These are phyloP conservation scores for Scleromitrula shiraiana DNA, from an alignment of 2,329 filamentous ascomycete species.

Conservation along the genomic window DNA sequence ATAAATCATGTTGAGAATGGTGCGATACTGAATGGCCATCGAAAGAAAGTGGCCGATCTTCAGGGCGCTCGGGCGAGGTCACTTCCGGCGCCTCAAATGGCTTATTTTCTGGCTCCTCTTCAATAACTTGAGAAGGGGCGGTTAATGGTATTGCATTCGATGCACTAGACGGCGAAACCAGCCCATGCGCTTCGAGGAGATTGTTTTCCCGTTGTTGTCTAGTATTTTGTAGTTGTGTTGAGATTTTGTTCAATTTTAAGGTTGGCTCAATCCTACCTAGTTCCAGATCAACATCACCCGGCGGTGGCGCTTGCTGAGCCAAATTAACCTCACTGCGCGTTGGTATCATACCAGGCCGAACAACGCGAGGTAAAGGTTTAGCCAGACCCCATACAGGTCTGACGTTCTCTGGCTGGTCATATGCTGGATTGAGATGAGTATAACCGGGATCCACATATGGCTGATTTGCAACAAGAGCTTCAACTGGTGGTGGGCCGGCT, in stretches of 20 bases:
- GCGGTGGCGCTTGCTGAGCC: conserved; percentile 21
- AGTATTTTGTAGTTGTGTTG: conserved; percentile 17
- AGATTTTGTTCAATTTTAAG: conserved; percentile 16
- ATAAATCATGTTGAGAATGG: background rate
- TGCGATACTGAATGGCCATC: background rate
- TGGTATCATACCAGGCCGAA: conserved; percentile 45
- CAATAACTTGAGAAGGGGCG: conserved; percentile 11
- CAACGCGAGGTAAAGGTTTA: conserved; percentile 45
- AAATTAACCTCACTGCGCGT: conserved; percentile 33
- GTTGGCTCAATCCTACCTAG: conserved; percentile 34
- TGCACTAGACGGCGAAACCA: conserved; percentile 3
- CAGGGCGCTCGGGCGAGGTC: background rate
- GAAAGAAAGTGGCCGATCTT: conserved; percentile 1
- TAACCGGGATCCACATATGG: conserved; percentile 47
- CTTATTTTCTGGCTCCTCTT: conserved; percentile 7
- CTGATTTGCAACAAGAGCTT: conserved; percentile 30
- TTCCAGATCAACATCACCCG: conserved; percentile 36
- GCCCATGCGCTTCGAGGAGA: conserved; percentile 7
- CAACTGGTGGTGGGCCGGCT: conserved; percentile 20
- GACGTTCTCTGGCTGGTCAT: conserved; percentile 41
- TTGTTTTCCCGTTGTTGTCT: conserved; percentile 20
- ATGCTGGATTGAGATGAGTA: conserved; percentile 43
- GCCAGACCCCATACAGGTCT: conserved; percentile 47
- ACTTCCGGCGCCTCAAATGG: background rate
- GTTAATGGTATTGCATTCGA: conserved; percentile 6